Conservation (phyloP, 2,329 filamentous ascomycete species). For the Cercospora brassicicola region DNA sequence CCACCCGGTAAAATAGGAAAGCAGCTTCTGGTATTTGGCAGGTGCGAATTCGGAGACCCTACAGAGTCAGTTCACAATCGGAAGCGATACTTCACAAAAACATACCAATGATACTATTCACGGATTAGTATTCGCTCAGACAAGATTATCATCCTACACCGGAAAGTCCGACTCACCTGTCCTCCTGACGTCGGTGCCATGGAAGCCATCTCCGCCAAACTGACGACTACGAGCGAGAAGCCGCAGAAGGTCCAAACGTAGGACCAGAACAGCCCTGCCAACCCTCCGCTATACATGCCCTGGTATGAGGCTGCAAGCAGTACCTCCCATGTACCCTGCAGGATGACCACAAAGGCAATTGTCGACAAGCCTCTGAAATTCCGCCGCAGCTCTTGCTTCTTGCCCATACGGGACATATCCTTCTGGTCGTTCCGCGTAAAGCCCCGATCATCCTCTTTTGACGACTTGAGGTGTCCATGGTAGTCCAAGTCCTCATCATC, state of each 20-base stretch:
- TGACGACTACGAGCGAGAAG: constrained; percentile 29
- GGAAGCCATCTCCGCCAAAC: constrained; percentile 38
- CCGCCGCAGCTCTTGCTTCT: constrained; percentile 51
- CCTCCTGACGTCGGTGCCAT: constrained; percentile 39
- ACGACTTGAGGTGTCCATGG: constrained; percentile 25
- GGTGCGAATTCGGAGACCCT: constrained; percentile 38
- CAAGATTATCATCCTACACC: constrained; percentile 10
- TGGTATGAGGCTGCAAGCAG: constrained; percentile 37
- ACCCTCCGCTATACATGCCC: constrained; percentile 30
- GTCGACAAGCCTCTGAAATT: constrained; percentile 53
- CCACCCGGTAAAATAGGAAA: constrained; percentile 46
- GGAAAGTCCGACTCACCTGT: constrained; percentile 18
- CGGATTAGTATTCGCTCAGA: constrained; percentile 18
- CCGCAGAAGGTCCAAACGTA: constrained; percentile 32
- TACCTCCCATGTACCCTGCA: constrained; percentile 56
- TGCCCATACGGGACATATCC: constrained; percentile 52
- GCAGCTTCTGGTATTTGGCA: constrained; percentile 31
- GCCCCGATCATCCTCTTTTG: constrained; percentile 16
- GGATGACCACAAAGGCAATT: constrained; percentile 51
- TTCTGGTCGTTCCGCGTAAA: constrained; percentile 37
- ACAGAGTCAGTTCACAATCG: neutral
- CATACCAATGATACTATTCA: constrained; percentile 32
- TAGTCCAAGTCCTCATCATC: constrained; percentile 25
- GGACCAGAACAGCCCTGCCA: constrained; percentile 34
- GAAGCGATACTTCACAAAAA: neutral